These are phyloP conservation scores for Pulveroboletus ravenelii DNA, from an alignment of 768 basidiomycete genomes.

Conservation along the genomic window DNA sequence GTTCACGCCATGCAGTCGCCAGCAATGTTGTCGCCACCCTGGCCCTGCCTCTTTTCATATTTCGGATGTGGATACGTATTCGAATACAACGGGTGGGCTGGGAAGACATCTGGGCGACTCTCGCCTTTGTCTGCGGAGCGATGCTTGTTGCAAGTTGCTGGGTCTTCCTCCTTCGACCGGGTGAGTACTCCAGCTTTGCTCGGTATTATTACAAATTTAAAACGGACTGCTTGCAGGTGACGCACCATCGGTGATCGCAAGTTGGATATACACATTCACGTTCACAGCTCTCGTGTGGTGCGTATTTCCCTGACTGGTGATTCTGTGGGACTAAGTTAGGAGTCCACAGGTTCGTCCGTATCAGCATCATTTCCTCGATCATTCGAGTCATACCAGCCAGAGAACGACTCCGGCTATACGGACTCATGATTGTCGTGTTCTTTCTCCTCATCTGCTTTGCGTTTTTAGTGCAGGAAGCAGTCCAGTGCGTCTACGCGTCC, in stretches of 20 bases:
- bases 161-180: neutral
- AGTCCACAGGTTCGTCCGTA: slow-evolving; percentile 16
- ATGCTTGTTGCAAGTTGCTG: slow-evolving; percentile 4
- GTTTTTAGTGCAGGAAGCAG: neutral
- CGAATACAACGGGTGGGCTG: slow-evolving; percentile 16
- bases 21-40: slow-evolving; percentile 2
- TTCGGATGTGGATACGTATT: slow-evolving; percentile 20
- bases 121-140: slow-evolving; percentile 14
- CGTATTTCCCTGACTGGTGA: neutral
- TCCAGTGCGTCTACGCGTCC: neutral
- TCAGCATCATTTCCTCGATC: slow-evolving; percentile 19
- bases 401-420: slow-evolving; percentile 8
- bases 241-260: neutral
- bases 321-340: neutral
- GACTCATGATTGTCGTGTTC: slow-evolving; percentile 4
- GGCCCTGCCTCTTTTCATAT: slow-evolving; percentile 9
- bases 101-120: slow-evolving; percentile 19
- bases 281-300: slow-evolving; percentile 13
- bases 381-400: slow-evolving; percentile 12
- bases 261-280: slow-evolving; percentile 15
- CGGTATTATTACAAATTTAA: neutral
- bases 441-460: slow-evolving; percentile 9
- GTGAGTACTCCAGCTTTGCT: slow-evolving; percentile 2
- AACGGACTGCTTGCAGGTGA: neutral
- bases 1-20: slow-evolving; percentile 2